phyloP scores from a whole-genome alignment of 78 protist genomes.

The Acrasis kona region DNA sequence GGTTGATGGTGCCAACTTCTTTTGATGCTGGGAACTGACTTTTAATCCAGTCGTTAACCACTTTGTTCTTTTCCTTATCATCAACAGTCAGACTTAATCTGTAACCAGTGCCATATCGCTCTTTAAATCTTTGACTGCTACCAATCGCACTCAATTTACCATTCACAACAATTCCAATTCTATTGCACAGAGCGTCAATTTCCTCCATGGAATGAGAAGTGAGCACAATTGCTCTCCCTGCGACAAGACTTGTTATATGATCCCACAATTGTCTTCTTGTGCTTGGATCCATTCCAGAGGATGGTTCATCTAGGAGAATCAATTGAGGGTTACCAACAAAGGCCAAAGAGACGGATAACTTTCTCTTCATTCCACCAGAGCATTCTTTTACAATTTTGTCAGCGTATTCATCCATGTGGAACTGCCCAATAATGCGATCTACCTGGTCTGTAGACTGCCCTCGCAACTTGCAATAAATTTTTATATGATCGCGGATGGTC shows the following conservation, averaged over 20 bases:
- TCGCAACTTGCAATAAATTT: background rate
- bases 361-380: slow-evolving; percentile 84
- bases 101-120: slow-evolving; percentile 77
- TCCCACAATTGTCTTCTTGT: slow-evolving; percentile 38
- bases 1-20: background rate
- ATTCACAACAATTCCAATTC: slow-evolving; percentile 44
- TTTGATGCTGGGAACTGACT: background rate
- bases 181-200: slow-evolving; percentile 56
- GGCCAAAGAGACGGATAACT: slow-evolving; percentile 63
- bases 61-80: background rate
- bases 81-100: slow-evolving; percentile 12
- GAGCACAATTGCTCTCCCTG: slow-evolving; percentile 32
- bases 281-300: slow-evolving; percentile 47
- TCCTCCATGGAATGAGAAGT: slow-evolving; percentile 84
- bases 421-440: background rate
- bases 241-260: background rate
- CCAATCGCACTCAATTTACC: slow-evolving; percentile 51
- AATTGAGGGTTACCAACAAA: slow-evolving; percentile 56
- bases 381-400: slow-evolving; percentile 27
- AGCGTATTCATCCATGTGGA: slow-evolving; percentile 22
- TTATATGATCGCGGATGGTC: slow-evolving; percentile 14
- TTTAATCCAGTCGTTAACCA: background rate
- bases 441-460: slow-evolving; percentile 3
- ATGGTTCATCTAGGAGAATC: slow-evolving; percentile 57
- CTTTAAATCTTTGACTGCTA: slow-evolving; percentile 47